A percentile compares a stretch with the other conserved stretches of the same genome.
phyloP scores from a whole-genome alignment of 768 basidiomycete genomes.

The Lentinula edodes region DNA sequence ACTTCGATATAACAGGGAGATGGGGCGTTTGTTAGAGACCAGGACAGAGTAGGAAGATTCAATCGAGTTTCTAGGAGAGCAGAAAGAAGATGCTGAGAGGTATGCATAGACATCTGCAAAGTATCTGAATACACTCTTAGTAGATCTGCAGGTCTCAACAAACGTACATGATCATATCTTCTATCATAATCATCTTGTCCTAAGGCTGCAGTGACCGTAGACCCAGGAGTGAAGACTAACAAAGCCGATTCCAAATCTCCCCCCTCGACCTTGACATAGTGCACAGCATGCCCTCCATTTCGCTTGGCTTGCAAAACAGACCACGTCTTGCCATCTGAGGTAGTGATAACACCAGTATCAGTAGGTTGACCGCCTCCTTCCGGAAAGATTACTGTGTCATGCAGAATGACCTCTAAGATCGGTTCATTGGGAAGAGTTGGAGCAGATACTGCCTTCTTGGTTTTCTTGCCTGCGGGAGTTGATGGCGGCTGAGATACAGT shows the following conservation, averaged over 20 bases:
- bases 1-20: constrained; percentile 74
- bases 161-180: constrained; percentile 68
- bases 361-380: constrained; percentile 74
- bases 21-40: constrained; percentile 72
- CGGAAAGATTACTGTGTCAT: constrained; percentile 78
- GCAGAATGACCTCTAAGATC: constrained; percentile 60
- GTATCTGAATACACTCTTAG: background rate
- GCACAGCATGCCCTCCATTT: constrained; percentile 68
- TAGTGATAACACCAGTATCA: constrained; percentile 57
- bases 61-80: constrained; percentile 67
- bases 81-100: constrained; percentile 78
- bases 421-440: constrained; percentile 38
- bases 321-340: constrained; percentile 41
- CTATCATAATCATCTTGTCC: constrained; percentile 56
- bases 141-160: background rate
- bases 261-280: constrained; percentile 50
- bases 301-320: constrained; percentile 63
- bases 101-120: constrained; percentile 75
- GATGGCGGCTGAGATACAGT: constrained; percentile 39
- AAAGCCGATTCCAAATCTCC: constrained; percentile 36
- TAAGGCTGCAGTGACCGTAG: constrained; percentile 45
- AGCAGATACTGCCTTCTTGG: constrained; percentile 49
- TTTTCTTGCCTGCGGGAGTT: constrained; percentile 39
- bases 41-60: constrained; percentile 67
- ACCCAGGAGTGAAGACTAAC: constrained; percentile 45